phyloP scores from a whole-genome alignment of 2,329 filamentous ascomycete species.

The Tolypocladium endophyticum region DNA sequence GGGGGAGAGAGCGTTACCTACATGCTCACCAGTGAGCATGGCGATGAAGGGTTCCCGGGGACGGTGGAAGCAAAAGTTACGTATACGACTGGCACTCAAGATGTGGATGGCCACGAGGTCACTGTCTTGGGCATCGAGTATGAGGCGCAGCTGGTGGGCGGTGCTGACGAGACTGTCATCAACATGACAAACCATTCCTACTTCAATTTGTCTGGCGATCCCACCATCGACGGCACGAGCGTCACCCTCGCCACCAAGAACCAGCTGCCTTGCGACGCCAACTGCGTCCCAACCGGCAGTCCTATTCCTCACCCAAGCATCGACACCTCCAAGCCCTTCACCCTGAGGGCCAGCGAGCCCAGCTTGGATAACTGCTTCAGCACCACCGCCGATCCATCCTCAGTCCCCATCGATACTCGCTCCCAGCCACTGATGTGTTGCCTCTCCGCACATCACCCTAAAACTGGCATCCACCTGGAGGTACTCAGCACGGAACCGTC shows the following conservation, averaged over 20 bases:
- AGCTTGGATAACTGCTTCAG: constrained; percentile 89
- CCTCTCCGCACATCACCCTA: constrained; percentile 62
- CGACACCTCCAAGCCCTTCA: constrained; percentile 57
- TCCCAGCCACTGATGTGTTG: constrained; percentile 51
- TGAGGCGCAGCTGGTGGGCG: constrained; percentile 69
- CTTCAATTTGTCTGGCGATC: constrained; percentile 50
- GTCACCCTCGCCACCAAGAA: constrained; percentile 56
- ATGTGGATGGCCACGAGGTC: constrained; percentile 49
- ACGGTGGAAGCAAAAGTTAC: constrained; percentile 66
- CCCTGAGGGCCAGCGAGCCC: constrained; percentile 58
- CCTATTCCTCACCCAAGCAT: constrained; percentile 57
- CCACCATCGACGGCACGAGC: constrained; percentile 42
- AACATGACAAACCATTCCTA: constrained; percentile 94
- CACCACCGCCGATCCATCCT: constrained; percentile 50
- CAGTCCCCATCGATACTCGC: constrained; percentile 58
- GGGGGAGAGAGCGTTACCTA: constrained; percentile 60
- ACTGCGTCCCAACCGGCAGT: constrained; percentile 62
- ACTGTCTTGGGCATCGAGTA: constrained; percentile 79
- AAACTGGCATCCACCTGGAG: constrained; percentile 69
- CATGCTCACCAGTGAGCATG: constrained; percentile 59
- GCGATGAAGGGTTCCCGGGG: constrained; percentile 85
- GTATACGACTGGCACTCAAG: constrained; percentile 66
- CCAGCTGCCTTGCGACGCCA: constrained; percentile 65
- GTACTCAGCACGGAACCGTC: constrained; percentile 86
- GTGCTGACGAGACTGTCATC: constrained; percentile 79